phyloP scores from a whole-genome alignment of 2,329 filamentous ascomycete genomes.

The Phyllosticta citriasiana region DNA sequence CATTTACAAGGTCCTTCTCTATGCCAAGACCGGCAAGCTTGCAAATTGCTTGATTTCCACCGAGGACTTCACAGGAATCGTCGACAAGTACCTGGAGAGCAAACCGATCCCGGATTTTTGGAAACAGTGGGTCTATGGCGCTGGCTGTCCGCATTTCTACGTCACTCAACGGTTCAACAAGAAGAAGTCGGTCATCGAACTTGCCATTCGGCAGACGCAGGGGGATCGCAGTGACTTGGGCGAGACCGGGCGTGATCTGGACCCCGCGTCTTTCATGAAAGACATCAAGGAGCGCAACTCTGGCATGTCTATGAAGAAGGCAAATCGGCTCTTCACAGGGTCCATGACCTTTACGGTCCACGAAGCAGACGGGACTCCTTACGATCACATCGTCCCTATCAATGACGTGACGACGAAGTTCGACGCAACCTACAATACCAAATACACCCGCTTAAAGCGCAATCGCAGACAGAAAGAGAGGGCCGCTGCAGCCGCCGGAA shows the following conservation, averaged over 20 bases:
- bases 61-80: conserved; percentile 68
- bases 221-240: conserved; percentile 16
- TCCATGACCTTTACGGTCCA: conserved; percentile 98
- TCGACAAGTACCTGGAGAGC: conserved; percentile 79
- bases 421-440: conserved; percentile 97
- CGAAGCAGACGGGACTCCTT: conserved; percentile 94
- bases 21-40: conserved; percentile 73
- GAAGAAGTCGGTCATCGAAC: conserved; percentile 89
- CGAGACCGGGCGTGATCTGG: conserved; percentile 36
- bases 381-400: conserved; percentile 95
- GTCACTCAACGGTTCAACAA: conserved; percentile 93
- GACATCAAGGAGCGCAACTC: conserved; percentile 59
- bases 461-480: conserved; percentile 76
- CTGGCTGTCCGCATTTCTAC: conserved; percentile 80
- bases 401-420: conserved; percentile 77
- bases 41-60: conserved; percentile 60
- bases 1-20: conserved; percentile 74
- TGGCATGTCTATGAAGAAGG: conserved; percentile 30
- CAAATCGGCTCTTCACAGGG: conserved; percentile 72
- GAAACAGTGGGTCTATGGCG: conserved; percentile 81
- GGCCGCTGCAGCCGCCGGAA: conserved; percentile 51
- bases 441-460: conserved; percentile 93
- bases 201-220: conserved; percentile 74
- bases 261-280: conserved; percentile 68
- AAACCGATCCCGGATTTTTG: conserved; percentile 51